Percentiles rank a stretch among this genome's conserved stretches.
phyloP scores from a whole-genome alignment of 345 rosid species.

The Ailanthus altissimus region DNA sequence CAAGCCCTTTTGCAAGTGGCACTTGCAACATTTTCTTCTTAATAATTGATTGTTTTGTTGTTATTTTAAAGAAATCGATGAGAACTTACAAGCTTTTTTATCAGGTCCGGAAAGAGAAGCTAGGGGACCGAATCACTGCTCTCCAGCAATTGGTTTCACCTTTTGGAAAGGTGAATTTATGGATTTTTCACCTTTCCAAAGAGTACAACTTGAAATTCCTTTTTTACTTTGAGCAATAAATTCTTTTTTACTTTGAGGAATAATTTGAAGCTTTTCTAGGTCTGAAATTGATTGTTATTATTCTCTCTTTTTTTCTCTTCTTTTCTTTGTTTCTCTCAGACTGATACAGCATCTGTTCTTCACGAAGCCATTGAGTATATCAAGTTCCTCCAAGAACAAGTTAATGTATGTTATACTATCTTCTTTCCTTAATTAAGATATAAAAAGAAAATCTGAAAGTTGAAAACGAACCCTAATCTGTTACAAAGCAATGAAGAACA shows the following conservation, averaged over 20 bases:
- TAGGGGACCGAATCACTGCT: slow-evolving; percentile 94
- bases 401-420: slow-evolving; percentile 47
- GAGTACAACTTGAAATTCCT: slow-evolving; percentile 16
- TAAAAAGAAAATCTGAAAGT: background rate
- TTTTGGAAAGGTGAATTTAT: slow-evolving; percentile 80
- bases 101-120: slow-evolving; percentile 92
- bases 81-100: slow-evolving; percentile 14
- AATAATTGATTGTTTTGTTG: background rate
- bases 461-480: background rate
- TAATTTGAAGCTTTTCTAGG: slow-evolving; percentile 8
- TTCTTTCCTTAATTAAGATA: background rate
- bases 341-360: slow-evolving; percentile 97
- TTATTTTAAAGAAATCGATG: slow-evolving; percentile 9
- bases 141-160: slow-evolving; percentile 97
- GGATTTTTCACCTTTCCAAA: slow-evolving; percentile 21
- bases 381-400: slow-evolving; percentile 78
- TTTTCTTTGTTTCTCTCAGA: slow-evolving; percentile 42
- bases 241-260: slow-evolving; percentile 1
- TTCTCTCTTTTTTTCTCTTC: background rate
- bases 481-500: slow-evolving; percentile 9
- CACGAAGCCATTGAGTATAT: slow-evolving; percentile 84
- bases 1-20: slow-evolving; percentile 2
- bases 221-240: slow-evolving; percentile 1
- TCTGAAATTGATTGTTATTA: slow-evolving; percentile 3
- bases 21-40: background rate